A percentile compares a stretch with the other conserved stretches of the same genome.
These are phyloP conservation scores for Euphorbia celastroides DNA, from an alignment of 441 rosid species.

Conservation along the genomic window DNA sequence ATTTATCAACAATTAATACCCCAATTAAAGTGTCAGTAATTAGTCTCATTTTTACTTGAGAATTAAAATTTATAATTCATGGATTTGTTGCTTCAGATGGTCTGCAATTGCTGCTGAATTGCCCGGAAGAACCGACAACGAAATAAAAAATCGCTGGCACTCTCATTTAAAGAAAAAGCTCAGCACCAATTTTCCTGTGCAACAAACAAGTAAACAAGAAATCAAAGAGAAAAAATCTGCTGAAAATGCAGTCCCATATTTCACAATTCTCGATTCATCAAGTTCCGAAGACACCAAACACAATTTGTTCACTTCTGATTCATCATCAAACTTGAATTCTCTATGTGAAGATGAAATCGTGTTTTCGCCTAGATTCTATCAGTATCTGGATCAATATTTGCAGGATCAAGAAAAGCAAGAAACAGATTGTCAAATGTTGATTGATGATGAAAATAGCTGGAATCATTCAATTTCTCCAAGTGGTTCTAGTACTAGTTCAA, in stretches of 20 bases:
- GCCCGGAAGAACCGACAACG: conserved; percentile 13
- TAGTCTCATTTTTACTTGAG: too few relatives aligned
- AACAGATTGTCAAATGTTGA: neutral
- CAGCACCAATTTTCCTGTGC: neutral
- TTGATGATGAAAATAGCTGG: neutral
- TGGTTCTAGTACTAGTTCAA: neutral
- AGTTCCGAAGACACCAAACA: neutral
- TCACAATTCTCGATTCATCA: neutral
- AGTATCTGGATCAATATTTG: neutral
- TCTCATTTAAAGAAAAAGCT: conserved; percentile 2
- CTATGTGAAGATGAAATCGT: neutral
- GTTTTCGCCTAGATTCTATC: neutral
- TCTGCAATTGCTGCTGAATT: conserved; percentile 10
- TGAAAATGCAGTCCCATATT: neutral
- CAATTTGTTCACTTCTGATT: neutral
- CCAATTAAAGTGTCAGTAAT: too few relatives aligned
- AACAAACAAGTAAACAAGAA: neutral
- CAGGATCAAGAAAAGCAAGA: neutral
- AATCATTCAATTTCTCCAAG: neutral
- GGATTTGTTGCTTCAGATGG: neutral
- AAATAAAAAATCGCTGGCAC: conserved; percentile 16
- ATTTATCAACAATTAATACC: too few relatives aligned
- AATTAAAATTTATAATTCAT: too few relatives aligned
- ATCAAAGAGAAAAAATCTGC: neutral
- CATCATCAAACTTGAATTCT: neutral